These are phyloP conservation scores for Fomitopsis serialis DNA, from an alignment of 768 basidiomycete species.

Conservation along the genomic window DNA sequence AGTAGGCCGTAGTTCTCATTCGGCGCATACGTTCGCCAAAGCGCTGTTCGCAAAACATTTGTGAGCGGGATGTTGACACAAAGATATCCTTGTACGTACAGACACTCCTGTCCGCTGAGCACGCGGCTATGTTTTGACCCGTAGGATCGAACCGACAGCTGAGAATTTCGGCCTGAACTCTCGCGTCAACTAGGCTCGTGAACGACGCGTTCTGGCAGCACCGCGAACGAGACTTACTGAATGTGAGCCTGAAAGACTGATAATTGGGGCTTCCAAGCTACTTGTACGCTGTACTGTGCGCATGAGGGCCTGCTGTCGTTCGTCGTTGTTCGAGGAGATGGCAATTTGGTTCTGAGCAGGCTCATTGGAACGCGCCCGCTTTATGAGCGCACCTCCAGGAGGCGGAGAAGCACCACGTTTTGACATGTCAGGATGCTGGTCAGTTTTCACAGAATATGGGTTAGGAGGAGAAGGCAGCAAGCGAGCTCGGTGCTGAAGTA, in stretches of 20 bases:
- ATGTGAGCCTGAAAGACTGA: slow-evolving; percentile 85
- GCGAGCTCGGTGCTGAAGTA: no score
- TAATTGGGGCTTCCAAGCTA: slow-evolving; percentile 88
- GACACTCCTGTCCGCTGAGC: slow-evolving; percentile 84
- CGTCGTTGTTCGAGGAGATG: slow-evolving; percentile 72
- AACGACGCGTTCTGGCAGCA: background rate
- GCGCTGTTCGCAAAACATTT: slow-evolving; percentile 38
- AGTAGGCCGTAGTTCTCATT: slow-evolving; percentile 91
- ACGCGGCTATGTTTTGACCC: slow-evolving; percentile 91
- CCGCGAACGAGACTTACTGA: slow-evolving; percentile 44
- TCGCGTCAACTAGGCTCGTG: background rate
- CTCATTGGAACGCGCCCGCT: slow-evolving; percentile 49
- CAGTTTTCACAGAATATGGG: no score
- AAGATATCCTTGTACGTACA: slow-evolving; percentile 49
- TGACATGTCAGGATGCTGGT: slow-evolving; percentile 42
- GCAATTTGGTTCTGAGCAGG: slow-evolving; percentile 61
- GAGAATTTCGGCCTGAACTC: slow-evolving; percentile 70
- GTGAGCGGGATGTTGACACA: background rate
- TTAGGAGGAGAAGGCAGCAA: no score
- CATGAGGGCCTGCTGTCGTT: slow-evolving; percentile 72
- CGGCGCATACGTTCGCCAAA: slow-evolving; percentile 90
- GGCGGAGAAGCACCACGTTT: slow-evolving; percentile 65
- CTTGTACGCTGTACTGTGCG: slow-evolving; percentile 90
- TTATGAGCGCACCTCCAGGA: slow-evolving; percentile 49
- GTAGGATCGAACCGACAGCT: slow-evolving; percentile 92